Conservation (phyloP, 306 rosid species). For the Quercus alba region DNA sequence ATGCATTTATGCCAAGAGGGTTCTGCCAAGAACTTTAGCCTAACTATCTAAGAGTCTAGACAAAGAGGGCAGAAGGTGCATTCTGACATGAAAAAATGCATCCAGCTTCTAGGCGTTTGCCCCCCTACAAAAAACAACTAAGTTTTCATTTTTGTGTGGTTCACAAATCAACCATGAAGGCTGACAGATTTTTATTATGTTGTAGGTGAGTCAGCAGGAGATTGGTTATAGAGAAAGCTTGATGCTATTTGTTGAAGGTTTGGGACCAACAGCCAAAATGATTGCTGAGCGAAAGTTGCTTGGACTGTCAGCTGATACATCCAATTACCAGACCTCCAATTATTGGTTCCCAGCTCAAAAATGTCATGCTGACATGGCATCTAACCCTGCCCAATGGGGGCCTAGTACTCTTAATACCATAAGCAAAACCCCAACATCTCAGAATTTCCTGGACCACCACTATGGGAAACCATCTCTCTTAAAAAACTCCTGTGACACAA, state of each 20-base stretch:
- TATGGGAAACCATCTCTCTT: not conserved
- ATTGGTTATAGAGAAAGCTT: conserved; percentile 54
- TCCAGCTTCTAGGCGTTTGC: not conserved
- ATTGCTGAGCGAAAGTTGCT: conserved; percentile 42
- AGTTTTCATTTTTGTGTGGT: not conserved
- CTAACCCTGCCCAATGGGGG: conserved; percentile 3
- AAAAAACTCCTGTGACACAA: not conserved
- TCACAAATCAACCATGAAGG: not conserved
- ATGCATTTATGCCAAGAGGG: not conserved
- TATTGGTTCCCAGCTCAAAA: not conserved
- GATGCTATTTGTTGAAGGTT: conserved; percentile 47
- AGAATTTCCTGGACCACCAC: conserved; percentile 6
- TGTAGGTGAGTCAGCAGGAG: conserved; percentile 45
- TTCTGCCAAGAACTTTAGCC: not conserved
- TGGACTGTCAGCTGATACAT: conserved; percentile 2
- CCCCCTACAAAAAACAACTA: not conserved
- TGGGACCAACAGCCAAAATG: conserved; percentile 50
- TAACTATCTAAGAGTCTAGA: not conserved
- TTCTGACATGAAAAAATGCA: not conserved
- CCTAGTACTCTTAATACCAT: not conserved
- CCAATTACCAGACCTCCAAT: not conserved
- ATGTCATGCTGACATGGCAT: conserved; percentile 24
- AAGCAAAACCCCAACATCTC: conserved; percentile 9
- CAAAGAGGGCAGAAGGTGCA: not conserved
- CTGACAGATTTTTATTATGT: not conserved